Conservation (phyloP, 192 early-diverging fungal genomes). For the Pilobolus umbonatus region DNA sequence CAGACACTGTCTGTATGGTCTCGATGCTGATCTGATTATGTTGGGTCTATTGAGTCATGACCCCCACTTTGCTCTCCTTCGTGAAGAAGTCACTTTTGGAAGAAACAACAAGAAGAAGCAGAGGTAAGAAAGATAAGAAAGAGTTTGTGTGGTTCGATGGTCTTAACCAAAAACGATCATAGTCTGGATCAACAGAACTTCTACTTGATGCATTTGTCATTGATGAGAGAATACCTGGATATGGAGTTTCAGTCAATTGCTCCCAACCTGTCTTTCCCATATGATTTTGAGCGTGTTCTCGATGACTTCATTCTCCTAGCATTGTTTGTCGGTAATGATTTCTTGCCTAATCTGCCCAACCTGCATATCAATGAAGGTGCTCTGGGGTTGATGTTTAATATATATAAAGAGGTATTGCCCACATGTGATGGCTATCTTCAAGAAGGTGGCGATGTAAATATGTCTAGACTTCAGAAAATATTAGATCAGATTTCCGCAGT, state of each 20-base stretch:
- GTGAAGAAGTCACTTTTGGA: slow-evolving; percentile 91
- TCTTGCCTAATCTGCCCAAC: slow-evolving; percentile 90
- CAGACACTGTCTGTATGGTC: slow-evolving; percentile 93
- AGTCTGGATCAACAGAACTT: slow-evolving; percentile 54
- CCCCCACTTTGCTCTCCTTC: slow-evolving; percentile 91
- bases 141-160: neutral
- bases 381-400: slow-evolving; percentile 59
- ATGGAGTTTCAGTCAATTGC: slow-evolving; percentile 70
- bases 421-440: slow-evolving; percentile 85
- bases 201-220: slow-evolving; percentile 78
- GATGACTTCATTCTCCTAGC: slow-evolving; percentile 94
- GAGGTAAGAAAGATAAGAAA: slow-evolving; percentile 20
- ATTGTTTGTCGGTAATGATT: slow-evolving; percentile 98
- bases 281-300: slow-evolving; percentile 88
- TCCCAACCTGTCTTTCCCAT: slow-evolving; percentile 52
- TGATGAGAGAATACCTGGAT: slow-evolving; percentile 91
- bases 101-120: slow-evolving; percentile 40
- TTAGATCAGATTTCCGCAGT: slow-evolving; percentile 54
- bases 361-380: slow-evolving; percentile 94
- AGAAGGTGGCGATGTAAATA: slow-evolving; percentile 67
- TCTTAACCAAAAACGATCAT: neutral
- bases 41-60: slow-evolving; percentile 93
- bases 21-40: slow-evolving; percentile 99
- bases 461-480: slow-evolving; percentile 55
- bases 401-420: slow-evolving; percentile 62